These are phyloP conservation scores for Penicillium carneum DNA, from an alignment of 2,329 filamentous ascomycete genomes.

Conservation along the genomic window DNA sequence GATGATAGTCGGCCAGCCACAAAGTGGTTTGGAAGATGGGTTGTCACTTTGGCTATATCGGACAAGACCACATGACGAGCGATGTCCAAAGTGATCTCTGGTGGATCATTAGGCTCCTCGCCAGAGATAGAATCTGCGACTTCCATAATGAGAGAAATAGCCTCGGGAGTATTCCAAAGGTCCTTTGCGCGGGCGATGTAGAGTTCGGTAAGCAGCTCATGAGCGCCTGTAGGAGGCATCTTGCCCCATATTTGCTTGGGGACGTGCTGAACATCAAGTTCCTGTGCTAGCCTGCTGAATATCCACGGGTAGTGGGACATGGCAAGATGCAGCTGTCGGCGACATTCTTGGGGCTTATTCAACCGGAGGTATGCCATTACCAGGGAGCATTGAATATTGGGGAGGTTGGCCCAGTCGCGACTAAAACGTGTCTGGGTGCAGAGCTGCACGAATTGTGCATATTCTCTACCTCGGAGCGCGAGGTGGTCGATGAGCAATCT, in stretches of 20 bases:
- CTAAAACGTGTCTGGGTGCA: slow-evolving; percentile 60
- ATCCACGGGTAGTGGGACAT: slow-evolving; percentile 84
- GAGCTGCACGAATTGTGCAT: slow-evolving; percentile 76
- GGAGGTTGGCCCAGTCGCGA: slow-evolving; percentile 62
- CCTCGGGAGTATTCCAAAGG: slow-evolving; percentile 82
- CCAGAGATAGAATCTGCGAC: slow-evolving; percentile 65
- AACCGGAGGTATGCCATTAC: slow-evolving; percentile 78
- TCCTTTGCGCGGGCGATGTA: slow-evolving; percentile 80
- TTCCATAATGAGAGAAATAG: slow-evolving; percentile 71
- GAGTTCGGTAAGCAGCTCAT: slow-evolving; percentile 74
- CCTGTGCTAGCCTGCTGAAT: slow-evolving; percentile 78
- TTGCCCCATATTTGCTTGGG: slow-evolving; percentile 85
- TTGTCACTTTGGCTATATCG: slow-evolving; percentile 74
- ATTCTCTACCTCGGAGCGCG: slow-evolving; percentile 80
- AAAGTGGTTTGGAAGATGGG: slow-evolving; percentile 70
- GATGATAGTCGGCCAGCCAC: slow-evolving; percentile 72
- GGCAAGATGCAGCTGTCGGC: slow-evolving; percentile 69
- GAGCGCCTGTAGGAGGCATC: slow-evolving; percentile 68
- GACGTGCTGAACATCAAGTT: slow-evolving; percentile 75
- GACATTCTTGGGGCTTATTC: slow-evolving; percentile 70
- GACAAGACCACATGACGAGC: slow-evolving; percentile 81
- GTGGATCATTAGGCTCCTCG: slow-evolving; percentile 52
- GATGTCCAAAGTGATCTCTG: slow-evolving; percentile 62
- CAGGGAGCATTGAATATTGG: slow-evolving; percentile 77
- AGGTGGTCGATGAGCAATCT: slow-evolving; percentile 82